A percentile compares a stretch with the other conserved stretches of the same genome.
These are phyloP conservation scores for Mallotus repandus DNA, from an alignment of 441 rosid species.

Conservation along the genomic window DNA sequence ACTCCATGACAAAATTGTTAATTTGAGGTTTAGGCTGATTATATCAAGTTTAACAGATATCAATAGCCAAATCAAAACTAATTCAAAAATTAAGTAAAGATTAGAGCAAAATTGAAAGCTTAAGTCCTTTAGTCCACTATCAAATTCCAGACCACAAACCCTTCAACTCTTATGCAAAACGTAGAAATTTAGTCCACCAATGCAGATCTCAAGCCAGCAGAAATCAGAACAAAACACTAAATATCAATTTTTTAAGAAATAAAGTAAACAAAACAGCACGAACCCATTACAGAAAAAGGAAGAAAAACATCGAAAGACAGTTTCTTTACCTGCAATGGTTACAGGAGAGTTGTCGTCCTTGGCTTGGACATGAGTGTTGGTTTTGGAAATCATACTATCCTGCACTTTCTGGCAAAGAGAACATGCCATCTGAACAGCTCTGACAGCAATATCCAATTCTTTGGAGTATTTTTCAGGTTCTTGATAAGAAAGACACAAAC, in stretches of 20 bases:
- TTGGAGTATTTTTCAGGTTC: conserved; percentile 31
- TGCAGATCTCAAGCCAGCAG: not conserved
- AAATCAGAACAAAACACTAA: not conserved
- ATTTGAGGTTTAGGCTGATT: not conserved
- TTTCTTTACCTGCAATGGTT: conserved; percentile 52
- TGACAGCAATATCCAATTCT: conserved; percentile 60
- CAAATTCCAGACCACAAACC: not conserved
- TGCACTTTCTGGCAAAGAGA: conserved; percentile 62
- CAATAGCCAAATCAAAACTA: not conserved
- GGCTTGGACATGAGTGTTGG: conserved; percentile 37
- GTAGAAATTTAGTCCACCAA: not conserved
- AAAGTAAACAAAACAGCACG: not conserved
- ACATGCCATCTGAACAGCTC: conserved; percentile 64
- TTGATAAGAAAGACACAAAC: conserved; percentile 14
- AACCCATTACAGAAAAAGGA: conserved; percentile 17
- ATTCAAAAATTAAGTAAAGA: not conserved
- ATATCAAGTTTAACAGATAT: conserved; percentile 3
- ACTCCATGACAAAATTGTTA: conserved; percentile 5
- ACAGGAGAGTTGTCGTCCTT: conserved; percentile 69
- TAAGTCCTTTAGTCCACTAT: not conserved
- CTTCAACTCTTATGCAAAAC: not conserved
- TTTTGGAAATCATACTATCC: conserved; percentile 42
- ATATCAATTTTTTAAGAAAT: not conserved
- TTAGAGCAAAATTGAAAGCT: not conserved
- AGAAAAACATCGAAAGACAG: not conserved